Base-by-base conservation (phyloP, 768 basidiomycete species). In the Russula lepida region DNA sequence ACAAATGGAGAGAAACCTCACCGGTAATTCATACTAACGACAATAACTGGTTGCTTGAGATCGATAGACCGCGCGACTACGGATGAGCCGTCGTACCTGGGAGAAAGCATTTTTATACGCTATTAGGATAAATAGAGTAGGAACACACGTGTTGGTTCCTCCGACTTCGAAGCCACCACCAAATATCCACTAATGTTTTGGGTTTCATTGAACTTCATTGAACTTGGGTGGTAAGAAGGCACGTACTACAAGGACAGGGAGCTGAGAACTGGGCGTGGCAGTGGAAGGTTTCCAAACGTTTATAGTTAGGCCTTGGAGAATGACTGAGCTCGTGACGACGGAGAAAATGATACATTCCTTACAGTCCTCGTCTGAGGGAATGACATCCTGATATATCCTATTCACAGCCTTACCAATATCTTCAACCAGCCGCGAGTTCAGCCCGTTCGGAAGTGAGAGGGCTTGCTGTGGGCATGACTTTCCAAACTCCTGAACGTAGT, bases 21-120 rank as follows among this genome's bases (percentile, higher is more conserved):
- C 61, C 71, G 66, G 48, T 72, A 72, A 54, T 71, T 72, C 23
- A 69, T 63, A 33, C 64, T 69, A n/a, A 72, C 70, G 52, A 60
- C 66, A 19, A 71, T 54, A 54, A 70, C 35, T 0, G 70, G 70
- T 44, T 69, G 47, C 0, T 54, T 52, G 25, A 70, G 54, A 13
- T 66, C 64, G 7, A 71, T 58, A 9, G 70, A 69, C 4, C 71
- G 61, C 12, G 54, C 21, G 28, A 71, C 69, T 6, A 71, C 39
- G 0, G 17, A 37, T 7, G 58, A 54, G 8, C 71, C 70, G 56
- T 70, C 67, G 19, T 69, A 69, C 3, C 56, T 64, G 27, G 27
- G 27, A 25, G 35, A 3, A 50, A 50, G 23, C 37, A 33, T 1
- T 12, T 17, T 65, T 46, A 56, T 41, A 17, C 4, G 1, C 0